Evolutionary conservation across 768 basidiomycete species (phyloP).

Genomic region (Macrolepiota dolichaula): DNA sequence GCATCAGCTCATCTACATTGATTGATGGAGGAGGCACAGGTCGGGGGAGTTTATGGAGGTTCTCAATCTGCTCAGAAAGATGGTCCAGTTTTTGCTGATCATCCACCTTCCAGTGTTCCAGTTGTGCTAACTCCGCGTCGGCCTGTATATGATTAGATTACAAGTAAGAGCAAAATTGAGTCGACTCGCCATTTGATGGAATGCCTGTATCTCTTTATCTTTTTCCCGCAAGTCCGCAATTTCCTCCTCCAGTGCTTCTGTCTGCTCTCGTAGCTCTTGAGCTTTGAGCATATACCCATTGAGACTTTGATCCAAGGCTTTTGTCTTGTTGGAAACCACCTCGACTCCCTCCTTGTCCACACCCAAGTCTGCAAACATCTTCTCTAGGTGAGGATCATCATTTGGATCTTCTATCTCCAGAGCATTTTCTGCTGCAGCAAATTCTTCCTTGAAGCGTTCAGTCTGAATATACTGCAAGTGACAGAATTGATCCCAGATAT

Average conservation of each 20-base stretch:
- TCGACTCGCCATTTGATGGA: constrained; percentile 19
- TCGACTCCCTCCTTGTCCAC: background rate
- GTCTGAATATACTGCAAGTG: background rate
- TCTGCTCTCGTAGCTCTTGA: constrained; percentile 11
- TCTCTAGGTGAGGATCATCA: background rate
- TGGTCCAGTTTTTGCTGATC: constrained; percentile 17
- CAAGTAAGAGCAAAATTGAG: background rate
- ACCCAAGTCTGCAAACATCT: background rate
- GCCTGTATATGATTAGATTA: background rate
- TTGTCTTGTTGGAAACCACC: background rate
- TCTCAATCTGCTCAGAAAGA: constrained; percentile 15
- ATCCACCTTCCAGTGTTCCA: constrained; percentile 10
- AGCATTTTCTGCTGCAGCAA: background rate
- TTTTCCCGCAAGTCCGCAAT: constrained; percentile 31
- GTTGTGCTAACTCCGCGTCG: background rate
- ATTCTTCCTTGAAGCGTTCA: background rate
- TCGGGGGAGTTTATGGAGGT: background rate
- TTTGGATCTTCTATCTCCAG: background rate
- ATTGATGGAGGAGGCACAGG: constrained; percentile 1
- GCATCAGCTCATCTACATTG: constrained; percentile 15
- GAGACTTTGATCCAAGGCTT: constrained; percentile 4
- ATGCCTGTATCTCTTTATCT: constrained; percentile 36
- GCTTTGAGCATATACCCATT: background rate
- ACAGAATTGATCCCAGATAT: constrained; percentile 11
- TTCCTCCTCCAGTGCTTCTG: constrained; percentile 24